Base-by-base conservation (phyloP, 169 alveolate genomes). In the Eimeria necatrix region DNA sequence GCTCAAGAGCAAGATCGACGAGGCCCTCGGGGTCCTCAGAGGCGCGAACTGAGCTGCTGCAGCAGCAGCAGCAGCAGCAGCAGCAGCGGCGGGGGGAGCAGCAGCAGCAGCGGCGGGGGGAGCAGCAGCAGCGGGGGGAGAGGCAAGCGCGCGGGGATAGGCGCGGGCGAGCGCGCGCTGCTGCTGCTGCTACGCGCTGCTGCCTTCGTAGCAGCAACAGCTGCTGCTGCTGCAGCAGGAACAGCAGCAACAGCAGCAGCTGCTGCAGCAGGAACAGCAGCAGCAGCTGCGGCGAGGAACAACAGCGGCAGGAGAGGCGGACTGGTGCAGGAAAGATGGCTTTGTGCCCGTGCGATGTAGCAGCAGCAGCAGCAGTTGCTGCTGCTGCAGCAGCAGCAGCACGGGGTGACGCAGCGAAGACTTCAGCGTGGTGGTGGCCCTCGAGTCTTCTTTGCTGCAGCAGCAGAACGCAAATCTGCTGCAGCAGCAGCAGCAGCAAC, bases 1-100 rank as follows among this genome's bases (percentile, higher is more conserved):
- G 96, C 97, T 98, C 51, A 98, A 98, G 95, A 98, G 97, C 95
- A 98, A 98, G 94, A 98, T 98, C 59, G 98, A 98, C 68, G 99
- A 98, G 92, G 99, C 99, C 48, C 95, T 98, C 94, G 96, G 97
- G 18, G 99, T 98, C 86, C 97, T 98, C 80, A 86, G 92, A 20
- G 64, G 71, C 59, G 94, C 94, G 46, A 74, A 81, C 59, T 90
- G 46, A 41, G 5, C 10, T 22, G 46, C 20, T 0, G 20, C n/a
- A n/a, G 48, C 9, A 73, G 52, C 9, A 4, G 20, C 48, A 46
- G 22, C 12, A 7, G 53, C 84, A 7, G 26, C 12, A 1, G 56
- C n/a, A 41, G 84, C n/a, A 41, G 56, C 24, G 26, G 56, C 49
- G 14, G 52, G 56, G 7, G 84, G 56, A 24, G 14, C 84, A 32